Percentiles rank a stretch among this genome's conserved stretches.
Evolutionary conservation across 306 rosid genomes (phyloP).

Genomic region (Gastrolobium villosum): DNA sequence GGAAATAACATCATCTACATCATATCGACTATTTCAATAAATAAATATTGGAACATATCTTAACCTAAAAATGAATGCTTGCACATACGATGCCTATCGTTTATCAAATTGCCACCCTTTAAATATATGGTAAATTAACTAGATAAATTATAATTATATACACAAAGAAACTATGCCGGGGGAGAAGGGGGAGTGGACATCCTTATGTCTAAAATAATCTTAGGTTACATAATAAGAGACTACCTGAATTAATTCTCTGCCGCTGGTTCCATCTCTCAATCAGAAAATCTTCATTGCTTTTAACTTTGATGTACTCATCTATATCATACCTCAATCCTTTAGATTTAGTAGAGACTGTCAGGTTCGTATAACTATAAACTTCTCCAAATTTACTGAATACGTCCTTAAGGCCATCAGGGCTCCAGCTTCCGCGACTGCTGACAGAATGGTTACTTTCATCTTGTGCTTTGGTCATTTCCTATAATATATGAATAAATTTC

Average conservation of each 20-base stretch:
- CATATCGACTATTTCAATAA: slow-evolving; percentile 1
- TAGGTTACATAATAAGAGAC: slow-evolving; percentile 69
- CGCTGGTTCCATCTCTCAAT: slow-evolving; percentile 74
- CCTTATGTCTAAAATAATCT: slow-evolving; percentile 58
- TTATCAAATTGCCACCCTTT: slow-evolving; percentile 18
- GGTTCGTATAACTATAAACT: slow-evolving; percentile 43
- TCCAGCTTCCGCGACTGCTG: slow-evolving; percentile 95
- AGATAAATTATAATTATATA: slow-evolving; percentile 30
- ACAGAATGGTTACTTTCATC: slow-evolving; percentile 62
- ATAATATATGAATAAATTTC: slow-evolving; percentile 39
- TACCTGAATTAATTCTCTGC: slow-evolving; percentile 70
- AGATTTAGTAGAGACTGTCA: slow-evolving; percentile 53
- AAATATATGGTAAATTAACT: background rate
- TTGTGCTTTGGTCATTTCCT: slow-evolving; percentile 57
- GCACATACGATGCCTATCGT: background rate
- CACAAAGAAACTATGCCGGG: slow-evolving; percentile 46
- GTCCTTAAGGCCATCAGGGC: slow-evolving; percentile 66
- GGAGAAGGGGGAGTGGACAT: background rate
- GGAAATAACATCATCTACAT: background rate
- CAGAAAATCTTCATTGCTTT: slow-evolving; percentile 71
- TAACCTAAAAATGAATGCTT: background rate
- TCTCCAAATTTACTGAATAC: slow-evolving; percentile 53
- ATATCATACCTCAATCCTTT: slow-evolving; percentile 63
- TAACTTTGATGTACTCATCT: slow-evolving; percentile 72
- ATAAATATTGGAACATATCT: background rate